These are phyloP conservation scores for Cordyceps fumosorosea DNA, from an alignment of 2,329 filamentous ascomycete genomes.

Conservation along the genomic window DNA sequence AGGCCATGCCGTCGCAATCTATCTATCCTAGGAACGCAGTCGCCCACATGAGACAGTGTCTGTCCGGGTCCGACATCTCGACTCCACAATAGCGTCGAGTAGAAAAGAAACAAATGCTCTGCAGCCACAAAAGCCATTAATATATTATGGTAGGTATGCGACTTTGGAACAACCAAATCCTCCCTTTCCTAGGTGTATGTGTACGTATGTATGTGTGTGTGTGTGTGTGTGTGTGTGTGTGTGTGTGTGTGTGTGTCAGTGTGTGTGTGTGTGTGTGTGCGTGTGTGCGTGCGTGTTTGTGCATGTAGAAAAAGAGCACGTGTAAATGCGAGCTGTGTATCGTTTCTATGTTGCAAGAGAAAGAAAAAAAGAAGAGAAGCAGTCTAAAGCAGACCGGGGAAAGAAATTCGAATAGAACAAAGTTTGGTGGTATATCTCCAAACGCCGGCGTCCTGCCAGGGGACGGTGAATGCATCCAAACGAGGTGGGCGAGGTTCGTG, in stretches of 20 bases:
- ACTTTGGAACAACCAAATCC: background rate
- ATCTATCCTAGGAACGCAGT: constrained; percentile 7
- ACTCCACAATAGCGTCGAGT: background rate
- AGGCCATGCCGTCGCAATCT: background rate
- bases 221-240: background rate
- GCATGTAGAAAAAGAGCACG: background rate
- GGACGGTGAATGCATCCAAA: constrained; percentile 15
- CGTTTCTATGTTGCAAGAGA: background rate
- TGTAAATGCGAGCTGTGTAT: constrained; percentile 11
- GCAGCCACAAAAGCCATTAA: background rate
- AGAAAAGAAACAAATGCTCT: background rate
- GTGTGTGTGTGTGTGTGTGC: background rate
- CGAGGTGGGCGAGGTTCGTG: background rate
- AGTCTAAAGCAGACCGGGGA: background rate
- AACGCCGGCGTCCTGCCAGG: constrained; percentile 19
- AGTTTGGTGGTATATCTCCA: constrained; percentile 19
- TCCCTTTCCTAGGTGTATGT: background rate
- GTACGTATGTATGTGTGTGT: background rate
- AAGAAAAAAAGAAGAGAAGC: background rate
- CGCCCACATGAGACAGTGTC: background rate
- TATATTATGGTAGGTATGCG: background rate
- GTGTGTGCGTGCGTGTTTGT: background rate
- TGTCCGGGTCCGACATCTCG: background rate
- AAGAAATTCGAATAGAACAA: background rate
- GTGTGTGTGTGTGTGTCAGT: background rate